A percentile compares a stretch with the other conserved stretches of the same genome.
Conservation (phyloP, 805 yeast genomes). For the Kregervanrija fluxuum region DNA sequence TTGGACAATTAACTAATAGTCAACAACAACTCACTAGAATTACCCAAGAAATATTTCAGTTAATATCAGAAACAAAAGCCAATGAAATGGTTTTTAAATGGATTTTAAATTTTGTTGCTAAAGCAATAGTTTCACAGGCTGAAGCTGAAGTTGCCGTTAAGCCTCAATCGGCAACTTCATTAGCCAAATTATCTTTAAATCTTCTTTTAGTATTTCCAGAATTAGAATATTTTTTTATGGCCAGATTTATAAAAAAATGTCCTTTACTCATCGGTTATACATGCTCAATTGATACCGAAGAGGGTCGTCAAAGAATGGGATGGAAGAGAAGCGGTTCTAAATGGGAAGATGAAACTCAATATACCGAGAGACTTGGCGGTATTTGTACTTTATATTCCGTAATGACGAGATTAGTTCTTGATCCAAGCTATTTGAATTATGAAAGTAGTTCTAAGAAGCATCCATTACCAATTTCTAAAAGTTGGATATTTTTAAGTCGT, state of each 20-base stretch:
- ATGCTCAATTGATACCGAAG: constrained; percentile 69
- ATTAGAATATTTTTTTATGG: constrained; percentile 51
- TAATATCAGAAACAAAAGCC: constrained; percentile 41
- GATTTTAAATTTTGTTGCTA: constrained; percentile 77
- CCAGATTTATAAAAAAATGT: constrained; percentile 86
- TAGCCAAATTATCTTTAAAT: constrained; percentile 57
- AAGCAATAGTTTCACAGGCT: constrained; percentile 83
- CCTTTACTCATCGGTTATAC: constrained; percentile 82
- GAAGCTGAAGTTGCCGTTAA: constrained; percentile 85
- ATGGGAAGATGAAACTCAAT: constrained; percentile 57
- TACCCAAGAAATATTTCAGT: constrained; percentile 39
- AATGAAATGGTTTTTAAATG: constrained; percentile 55
- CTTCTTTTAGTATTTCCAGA: constrained; percentile 44
- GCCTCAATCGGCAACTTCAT: constrained; percentile 70
- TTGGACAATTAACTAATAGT: constrained; percentile 86
- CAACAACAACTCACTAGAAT: constrained; percentile 48
- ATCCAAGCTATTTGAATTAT: constrained; percentile 16
- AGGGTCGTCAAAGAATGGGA: constrained; percentile 81
- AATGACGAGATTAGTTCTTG: constrained; percentile 46
- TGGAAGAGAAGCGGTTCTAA: constrained; percentile 51
- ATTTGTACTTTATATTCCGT: constrained; percentile 76
- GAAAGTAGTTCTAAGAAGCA: constrained; percentile 26
- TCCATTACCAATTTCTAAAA: constrained; percentile 48
- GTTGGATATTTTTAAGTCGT: constrained; percentile 74
- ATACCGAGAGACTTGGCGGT: constrained; percentile 84